Base-by-base conservation (phyloP, 2,329 filamentous ascomycete genomes). In the Fusarium devonianum region DNA sequence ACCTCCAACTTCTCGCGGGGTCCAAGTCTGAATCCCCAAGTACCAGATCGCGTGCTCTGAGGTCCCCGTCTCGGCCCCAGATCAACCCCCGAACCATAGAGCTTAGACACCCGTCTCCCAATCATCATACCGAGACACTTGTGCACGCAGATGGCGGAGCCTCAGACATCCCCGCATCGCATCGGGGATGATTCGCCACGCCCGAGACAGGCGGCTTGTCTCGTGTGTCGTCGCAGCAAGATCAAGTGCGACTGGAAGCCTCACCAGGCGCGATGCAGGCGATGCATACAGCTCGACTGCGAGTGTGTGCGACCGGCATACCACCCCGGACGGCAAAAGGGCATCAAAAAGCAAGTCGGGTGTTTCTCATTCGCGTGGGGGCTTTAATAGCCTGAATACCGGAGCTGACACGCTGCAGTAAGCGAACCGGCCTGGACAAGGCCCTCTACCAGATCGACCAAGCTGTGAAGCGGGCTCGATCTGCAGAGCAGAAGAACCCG, bases 401-500 rank as follows among this genome's bases (percentile, higher is more conserved):
- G 46, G n/a, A n/a, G 56, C 49, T 48, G 25, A 10, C 30, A 14
- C 16, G 33, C 22, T 41, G 21, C 55, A 90, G 87, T 69, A 91
- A 91, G 70, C 83, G 88, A 29, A 87, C 85, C 12, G 88, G 88
- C 1, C 73, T 90, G 21, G 87, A 90, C 55, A 90, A 90, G 71
- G 87, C 87, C 3, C 79, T 91, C 14, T 84, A 83, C 63, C 87
- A 89, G 65, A 86, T 91, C 52, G 86, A 90, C 64, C 84, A 90
- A 67, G 88, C 86, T 10, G 74, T 87, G 44, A 78, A 82, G 64
- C 74, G 84, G 37, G 79, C 82, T 17, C 75, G 77, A 43, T 68
- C 78, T 40, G 74, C 77, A 34, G 63, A 55, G 11, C 57, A 74
- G 13, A 71, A 74, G 41, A 73, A 70, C 19, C 65, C 70, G 0